Percentiles rank a stretch among this genome's conserved stretches.
Evolutionary conservation across 2,329 filamentous ascomycete genomes (phyloP).

Genomic region (Plectosphaerella sp.): DNA sequence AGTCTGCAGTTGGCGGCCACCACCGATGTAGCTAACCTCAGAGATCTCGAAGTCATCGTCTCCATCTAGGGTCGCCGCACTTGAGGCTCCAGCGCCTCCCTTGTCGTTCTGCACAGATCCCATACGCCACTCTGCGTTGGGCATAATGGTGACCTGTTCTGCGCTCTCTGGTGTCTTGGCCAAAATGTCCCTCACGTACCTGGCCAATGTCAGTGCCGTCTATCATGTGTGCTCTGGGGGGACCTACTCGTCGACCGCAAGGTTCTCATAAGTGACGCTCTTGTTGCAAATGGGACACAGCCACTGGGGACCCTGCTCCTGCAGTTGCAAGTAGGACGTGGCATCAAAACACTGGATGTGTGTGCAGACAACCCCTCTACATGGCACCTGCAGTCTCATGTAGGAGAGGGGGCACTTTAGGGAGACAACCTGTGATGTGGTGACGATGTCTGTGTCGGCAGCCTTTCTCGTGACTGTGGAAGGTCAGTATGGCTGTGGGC

Average conservation of each 20-base stretch:
- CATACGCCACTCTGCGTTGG: constrained; percentile 70
- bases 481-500: constrained; percentile 13
- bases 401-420: constrained; percentile 91
- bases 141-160: constrained; percentile 88
- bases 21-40: constrained; percentile 30
- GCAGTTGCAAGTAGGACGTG: constrained; percentile 83
- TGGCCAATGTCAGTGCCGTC: constrained; percentile 26
- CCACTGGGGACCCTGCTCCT: constrained; percentile 96
- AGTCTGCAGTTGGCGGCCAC: constrained; percentile 28
- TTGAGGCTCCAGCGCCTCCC: neutral
- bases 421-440: constrained; percentile 83
- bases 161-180: constrained; percentile 63
- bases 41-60: constrained; percentile 50
- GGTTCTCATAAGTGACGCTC: constrained; percentile 69
- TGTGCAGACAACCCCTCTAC: constrained; percentile 72
- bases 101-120: constrained; percentile 28
- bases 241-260: constrained; percentile 82
- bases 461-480: constrained; percentile 70
- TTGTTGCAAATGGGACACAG: constrained; percentile 93
- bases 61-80: constrained; percentile 21
- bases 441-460: constrained; percentile 82
- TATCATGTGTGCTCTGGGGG: neutral
- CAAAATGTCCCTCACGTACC: constrained; percentile 86
- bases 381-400: constrained; percentile 73
- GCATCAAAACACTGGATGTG: constrained; percentile 97